phyloP scores from a whole-genome alignment of 2,329 filamentous ascomycete genomes.

The Colletotrichum sojae region DNA sequence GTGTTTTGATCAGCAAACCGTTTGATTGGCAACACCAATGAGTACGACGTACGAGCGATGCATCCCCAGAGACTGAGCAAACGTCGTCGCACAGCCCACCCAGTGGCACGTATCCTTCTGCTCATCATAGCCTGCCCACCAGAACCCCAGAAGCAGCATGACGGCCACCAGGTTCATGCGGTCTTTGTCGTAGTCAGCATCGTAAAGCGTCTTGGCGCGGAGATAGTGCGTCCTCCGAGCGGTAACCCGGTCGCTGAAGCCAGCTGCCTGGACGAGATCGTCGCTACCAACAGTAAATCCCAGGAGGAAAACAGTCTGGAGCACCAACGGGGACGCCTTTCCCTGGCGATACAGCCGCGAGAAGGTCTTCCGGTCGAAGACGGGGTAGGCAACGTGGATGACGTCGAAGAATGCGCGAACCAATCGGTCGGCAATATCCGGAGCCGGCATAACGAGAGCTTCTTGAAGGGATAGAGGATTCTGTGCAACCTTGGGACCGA shows the following conservation, averaged over 20 bases:
- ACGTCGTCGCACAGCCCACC: conserved; percentile 28
- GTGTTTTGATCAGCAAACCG: not conserved
- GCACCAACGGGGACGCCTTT: conserved; percentile 12
- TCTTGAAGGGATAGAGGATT: not conserved
- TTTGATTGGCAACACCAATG: not conserved
- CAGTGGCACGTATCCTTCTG: conserved; percentile 37
- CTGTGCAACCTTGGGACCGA: not conserved
- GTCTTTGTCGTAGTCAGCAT: conserved; percentile 32
- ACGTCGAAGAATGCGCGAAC: conserved; percentile 13
- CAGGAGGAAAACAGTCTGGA: conserved; percentile 17
- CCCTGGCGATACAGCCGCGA: conserved; percentile 7
- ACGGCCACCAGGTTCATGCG: conserved; percentile 13
- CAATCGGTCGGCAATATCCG: conserved; percentile 1
- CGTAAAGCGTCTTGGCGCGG: conserved; percentile 32
- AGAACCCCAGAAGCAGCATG: conserved; percentile 32
- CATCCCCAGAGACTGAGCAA: conserved; percentile 31
- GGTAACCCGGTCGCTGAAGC: conserved; percentile 17
- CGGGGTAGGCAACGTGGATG: conserved; percentile 10
- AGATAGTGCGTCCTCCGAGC: conserved; percentile 29
- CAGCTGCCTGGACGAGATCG: conserved; percentile 9
- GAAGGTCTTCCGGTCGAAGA: conserved; percentile 12
- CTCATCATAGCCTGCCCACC: conserved; percentile 26
- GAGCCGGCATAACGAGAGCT: conserved; percentile 12
- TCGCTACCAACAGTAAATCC: conserved; percentile 27
- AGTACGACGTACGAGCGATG: conserved; percentile 19